Conservation (phyloP, 352 stramenopile genomes). For the Globisporangium mamillatum region DNA sequence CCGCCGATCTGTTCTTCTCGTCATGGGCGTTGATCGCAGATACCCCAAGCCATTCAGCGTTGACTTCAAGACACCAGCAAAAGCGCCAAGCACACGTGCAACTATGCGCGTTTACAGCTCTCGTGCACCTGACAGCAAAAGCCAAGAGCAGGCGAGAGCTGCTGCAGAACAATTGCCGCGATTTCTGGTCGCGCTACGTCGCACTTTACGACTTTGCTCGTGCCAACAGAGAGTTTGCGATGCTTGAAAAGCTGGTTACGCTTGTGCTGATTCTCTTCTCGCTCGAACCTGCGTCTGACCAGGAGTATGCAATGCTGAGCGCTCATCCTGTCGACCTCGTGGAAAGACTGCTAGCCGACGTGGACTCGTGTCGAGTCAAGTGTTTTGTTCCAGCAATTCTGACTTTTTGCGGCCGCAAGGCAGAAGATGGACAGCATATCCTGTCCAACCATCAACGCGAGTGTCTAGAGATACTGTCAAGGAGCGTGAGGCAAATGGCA, state of each 20-base stretch:
- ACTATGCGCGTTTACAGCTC: not conserved
- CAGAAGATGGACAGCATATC: not conserved
- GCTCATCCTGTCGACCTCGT: not conserved
- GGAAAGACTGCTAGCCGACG: not conserved
- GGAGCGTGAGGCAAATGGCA: not conserved
- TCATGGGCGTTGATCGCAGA: not conserved
- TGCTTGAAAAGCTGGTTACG: not conserved
- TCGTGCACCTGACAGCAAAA: not conserved
- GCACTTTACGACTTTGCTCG: not conserved
- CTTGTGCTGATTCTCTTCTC: not conserved
- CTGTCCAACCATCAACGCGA: not conserved
- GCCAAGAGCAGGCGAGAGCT: not conserved
- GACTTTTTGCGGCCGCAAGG: not conserved
- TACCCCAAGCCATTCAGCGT: not conserved
- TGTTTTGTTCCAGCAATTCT: not conserved
- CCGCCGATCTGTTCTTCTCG: not conserved
- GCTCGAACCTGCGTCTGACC: not conserved
- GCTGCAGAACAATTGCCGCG: not conserved
- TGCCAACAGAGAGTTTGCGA: not conserved
- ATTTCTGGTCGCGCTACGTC: not conserved
- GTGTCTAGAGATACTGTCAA: not conserved
- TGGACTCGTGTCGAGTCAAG: not conserved
- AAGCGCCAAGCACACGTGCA: not conserved
- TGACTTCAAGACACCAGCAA: not conserved
- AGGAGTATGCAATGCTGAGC: not conserved